These are phyloP conservation scores for Yamadazyma sp. DNA, from an alignment of 805 yeast genomes.

Conservation along the genomic window DNA sequence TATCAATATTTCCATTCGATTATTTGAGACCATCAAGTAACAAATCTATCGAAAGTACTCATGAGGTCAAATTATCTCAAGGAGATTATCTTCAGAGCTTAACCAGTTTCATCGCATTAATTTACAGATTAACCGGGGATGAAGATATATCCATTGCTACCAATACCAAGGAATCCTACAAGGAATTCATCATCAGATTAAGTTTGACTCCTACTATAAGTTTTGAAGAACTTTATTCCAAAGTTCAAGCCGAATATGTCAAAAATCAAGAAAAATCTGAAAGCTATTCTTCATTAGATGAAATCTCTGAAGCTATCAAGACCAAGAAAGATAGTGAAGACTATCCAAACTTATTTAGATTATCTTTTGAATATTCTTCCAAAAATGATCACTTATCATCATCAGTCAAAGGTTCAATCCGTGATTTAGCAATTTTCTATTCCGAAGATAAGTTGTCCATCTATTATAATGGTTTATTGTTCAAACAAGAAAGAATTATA, in stretches of 20 bases:
- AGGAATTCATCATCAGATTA: conserved; percentile 61
- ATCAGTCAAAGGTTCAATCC: conserved; percentile 50
- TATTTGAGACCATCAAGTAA: conserved; percentile 73
- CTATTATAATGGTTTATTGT: conserved; percentile 74
- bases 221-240: conserved; percentile 51
- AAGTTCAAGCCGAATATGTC: conserved; percentile 42
- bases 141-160: conserved; percentile 91
- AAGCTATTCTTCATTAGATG: conserved; percentile 47
- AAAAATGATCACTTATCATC: conserved; percentile 35
- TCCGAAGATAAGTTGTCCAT: conserved; percentile 37
- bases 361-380: conserved; percentile 6
- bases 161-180: conserved; percentile 32
- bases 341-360: conserved; percentile 61
- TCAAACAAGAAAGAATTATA: conserved; percentile 63
- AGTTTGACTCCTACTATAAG: conserved; percentile 52
- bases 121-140: conserved; percentile 85
- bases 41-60: conserved; percentile 61
- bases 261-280: conserved; percentile 31
- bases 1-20: conserved; percentile 86
- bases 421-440: conserved; percentile 59
- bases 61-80: conserved; percentile 14
- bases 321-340: conserved; percentile 47
- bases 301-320: conserved; percentile 53
- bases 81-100: conserved; percentile 50
- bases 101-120: conserved; percentile 65